phyloP scores from a whole-genome alignment of 768 basidiomycete species.

The Tubosaeta sp. region DNA sequence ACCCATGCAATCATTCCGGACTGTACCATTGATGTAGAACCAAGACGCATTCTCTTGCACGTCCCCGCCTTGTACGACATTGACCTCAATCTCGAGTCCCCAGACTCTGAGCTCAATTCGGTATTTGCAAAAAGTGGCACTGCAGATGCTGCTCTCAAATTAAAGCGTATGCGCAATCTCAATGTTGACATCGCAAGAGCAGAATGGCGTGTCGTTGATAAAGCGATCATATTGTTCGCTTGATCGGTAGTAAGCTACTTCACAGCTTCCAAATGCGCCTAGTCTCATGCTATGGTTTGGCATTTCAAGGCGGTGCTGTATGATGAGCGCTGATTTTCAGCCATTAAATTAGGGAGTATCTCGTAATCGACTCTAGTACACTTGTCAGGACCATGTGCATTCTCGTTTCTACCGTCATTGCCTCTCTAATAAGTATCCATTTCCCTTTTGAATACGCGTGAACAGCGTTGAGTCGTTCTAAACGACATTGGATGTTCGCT shows the following conservation, averaged over 20 bases:
- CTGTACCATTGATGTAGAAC: constrained; percentile 63
- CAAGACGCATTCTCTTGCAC: constrained; percentile 49
- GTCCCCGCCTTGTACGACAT: constrained; percentile 46
- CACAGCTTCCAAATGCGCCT: constrained; percentile 1
- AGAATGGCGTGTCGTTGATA: constrained; percentile 63
- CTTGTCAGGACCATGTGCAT: not conserved
- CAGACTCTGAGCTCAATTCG: constrained; percentile 50
- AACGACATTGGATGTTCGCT: not conserved
- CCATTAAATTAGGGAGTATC: not conserved
- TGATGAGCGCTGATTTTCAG: not conserved
- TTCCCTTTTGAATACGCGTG: not conserved
- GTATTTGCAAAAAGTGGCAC: constrained; percentile 15
- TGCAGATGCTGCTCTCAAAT: constrained; percentile 33
- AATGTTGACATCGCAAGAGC: constrained; percentile 60
- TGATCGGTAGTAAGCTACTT: constrained; percentile 18
- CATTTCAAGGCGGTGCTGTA: constrained; percentile 4
- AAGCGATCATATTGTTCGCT: constrained; percentile 42
- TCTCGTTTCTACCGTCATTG: constrained; percentile 6
- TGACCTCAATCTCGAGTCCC: constrained; percentile 53
- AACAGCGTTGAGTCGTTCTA: not conserved
- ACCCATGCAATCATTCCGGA: constrained; percentile 41
- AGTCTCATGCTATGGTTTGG: not conserved
- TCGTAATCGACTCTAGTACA: constrained; percentile 1
- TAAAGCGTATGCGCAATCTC: constrained; percentile 57
- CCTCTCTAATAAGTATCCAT: not conserved